phyloP scores from a whole-genome alignment of 306 rosid species.

The Cyamopsis tetragonoloba region DNA sequence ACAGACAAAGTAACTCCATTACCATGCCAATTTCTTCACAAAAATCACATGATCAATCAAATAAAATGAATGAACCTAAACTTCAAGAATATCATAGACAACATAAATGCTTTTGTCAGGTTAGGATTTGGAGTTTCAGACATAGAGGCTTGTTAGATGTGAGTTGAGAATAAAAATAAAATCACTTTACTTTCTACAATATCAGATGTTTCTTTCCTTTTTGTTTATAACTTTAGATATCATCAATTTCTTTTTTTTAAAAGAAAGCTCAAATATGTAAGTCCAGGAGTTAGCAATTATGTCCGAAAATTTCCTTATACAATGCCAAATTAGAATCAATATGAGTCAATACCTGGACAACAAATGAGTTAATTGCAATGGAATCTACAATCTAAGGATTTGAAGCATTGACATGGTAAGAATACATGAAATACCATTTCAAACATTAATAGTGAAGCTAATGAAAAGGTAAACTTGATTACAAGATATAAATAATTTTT shows the following conservation, averaged over 20 bases:
- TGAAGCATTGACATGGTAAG: background rate
- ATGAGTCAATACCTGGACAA: background rate
- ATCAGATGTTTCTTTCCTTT: background rate
- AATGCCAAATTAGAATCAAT: background rate
- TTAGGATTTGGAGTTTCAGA: background rate
- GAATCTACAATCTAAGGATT: constrained; percentile 7
- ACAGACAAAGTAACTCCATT: background rate
- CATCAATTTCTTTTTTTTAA: background rate
- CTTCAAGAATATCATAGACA: background rate
- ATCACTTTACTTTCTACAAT: background rate
- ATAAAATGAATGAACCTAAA: background rate
- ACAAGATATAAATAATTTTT: background rate
- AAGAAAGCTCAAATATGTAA: background rate
- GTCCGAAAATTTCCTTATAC: background rate
- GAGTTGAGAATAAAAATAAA: background rate
- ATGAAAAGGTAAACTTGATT: background rate
- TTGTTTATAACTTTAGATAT: background rate
- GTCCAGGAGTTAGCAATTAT: background rate
- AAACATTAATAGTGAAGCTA: background rate
- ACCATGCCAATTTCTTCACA: background rate
- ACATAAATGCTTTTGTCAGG: background rate
- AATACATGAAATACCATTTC: background rate
- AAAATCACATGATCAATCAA: background rate
- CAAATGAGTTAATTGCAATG: background rate
- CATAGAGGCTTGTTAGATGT: background rate